Evolutionary conservation across 305 asterid genomes (phyloP).

Genomic region (Fraxinus latifolia): DNA sequence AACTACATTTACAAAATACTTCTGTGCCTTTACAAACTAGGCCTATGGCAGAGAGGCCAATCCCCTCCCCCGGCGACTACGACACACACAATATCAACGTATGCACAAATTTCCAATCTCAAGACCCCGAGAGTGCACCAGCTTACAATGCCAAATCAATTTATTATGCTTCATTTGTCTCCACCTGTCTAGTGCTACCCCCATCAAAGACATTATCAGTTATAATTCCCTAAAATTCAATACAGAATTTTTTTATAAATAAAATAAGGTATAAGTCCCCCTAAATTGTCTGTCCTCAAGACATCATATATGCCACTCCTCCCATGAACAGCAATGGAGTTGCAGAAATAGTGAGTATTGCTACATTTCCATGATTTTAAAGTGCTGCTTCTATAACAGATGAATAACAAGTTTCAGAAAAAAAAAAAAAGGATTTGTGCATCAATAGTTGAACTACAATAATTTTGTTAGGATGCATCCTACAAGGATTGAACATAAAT

Average conservation of each 20-base stretch:
- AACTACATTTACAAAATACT: not conserved
- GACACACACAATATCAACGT: not conserved
- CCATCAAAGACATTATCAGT: not conserved
- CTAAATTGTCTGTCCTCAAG: not conserved
- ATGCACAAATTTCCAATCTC: not conserved
- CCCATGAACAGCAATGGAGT: not conserved
- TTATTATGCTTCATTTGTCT: not conserved
- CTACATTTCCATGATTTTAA: constrained; percentile 14
- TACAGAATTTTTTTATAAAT: not conserved
- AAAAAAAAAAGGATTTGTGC: not conserved
- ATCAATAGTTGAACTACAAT: not conserved
- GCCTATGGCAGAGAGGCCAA: not conserved
- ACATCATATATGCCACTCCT: not conserved
- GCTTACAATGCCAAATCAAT: not conserved
- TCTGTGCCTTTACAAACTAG: not conserved
- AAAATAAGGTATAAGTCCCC: constrained; percentile 8
- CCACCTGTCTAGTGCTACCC: not conserved
- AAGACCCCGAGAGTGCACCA: not conserved
- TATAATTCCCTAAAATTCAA: not conserved
- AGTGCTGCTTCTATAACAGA: constrained; percentile 11
- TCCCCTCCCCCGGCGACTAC: not conserved
- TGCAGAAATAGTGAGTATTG: not conserved
- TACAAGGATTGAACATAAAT: not conserved
- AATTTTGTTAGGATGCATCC: not conserved
- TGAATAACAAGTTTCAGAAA: not conserved